Percentiles rank a stretch among this genome's conserved stretches.
These are phyloP conservation scores for Salix viminalis DNA, from an alignment of 345 rosid species.

Conservation along the genomic window DNA sequence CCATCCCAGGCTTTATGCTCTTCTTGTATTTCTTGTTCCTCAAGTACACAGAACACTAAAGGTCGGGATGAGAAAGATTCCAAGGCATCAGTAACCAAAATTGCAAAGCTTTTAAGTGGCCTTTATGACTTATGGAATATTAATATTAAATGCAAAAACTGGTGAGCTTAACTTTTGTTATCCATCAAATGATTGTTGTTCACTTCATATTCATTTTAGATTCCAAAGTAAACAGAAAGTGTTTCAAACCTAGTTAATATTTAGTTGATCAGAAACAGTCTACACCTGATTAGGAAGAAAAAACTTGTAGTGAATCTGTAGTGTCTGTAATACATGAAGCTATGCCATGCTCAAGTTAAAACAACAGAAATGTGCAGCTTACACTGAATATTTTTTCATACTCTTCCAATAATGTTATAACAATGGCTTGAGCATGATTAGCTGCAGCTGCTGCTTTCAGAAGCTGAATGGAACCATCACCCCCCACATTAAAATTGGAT, in stretches of 20 bases:
- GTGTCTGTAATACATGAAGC: background rate
- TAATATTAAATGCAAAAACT: background rate
- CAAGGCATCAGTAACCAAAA: background rate
- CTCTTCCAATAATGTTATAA: slow-evolving; percentile 82
- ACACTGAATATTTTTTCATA: slow-evolving; percentile 84
- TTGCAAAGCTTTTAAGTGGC: background rate
- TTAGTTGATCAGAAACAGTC: background rate
- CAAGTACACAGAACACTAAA: background rate
- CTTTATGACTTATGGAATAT: background rate
- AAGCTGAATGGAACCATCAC: slow-evolving; percentile 90
- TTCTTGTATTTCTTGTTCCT: background rate
- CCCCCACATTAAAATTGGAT: slow-evolving; percentile 82
- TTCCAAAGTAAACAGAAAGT: background rate
- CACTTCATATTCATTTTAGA: background rate
- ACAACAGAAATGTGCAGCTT: slow-evolving; percentile 27
- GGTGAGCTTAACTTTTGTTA: background rate
- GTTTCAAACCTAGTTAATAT: background rate
- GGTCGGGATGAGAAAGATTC: background rate
- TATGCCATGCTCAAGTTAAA: background rate
- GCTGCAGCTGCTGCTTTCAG: slow-evolving; percentile 99
- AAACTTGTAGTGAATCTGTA: background rate
- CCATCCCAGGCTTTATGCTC: background rate
- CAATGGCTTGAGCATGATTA: slow-evolving; percentile 98
- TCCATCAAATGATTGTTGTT: background rate
- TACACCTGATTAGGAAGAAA: background rate